phyloP scores from a whole-genome alignment of 2,329 filamentous ascomycete species.

The Nemania serpens region DNA sequence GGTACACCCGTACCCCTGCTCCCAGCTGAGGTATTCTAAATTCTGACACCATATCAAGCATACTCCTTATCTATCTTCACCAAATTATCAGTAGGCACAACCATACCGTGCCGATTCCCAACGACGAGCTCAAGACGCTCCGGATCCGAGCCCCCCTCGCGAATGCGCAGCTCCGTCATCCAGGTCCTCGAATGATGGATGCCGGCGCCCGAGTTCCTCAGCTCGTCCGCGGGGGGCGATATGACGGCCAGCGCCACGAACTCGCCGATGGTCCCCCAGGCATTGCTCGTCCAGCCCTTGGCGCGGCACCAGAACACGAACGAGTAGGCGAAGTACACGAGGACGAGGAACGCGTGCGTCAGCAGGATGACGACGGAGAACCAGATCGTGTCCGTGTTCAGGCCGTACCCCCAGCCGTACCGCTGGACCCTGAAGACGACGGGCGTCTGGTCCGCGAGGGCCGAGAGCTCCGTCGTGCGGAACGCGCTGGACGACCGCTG shows the following conservation, averaged over 20 bases:
- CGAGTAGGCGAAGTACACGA: conserved; percentile 10
- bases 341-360: conserved; percentile 13
- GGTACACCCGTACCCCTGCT: too few species aligned
- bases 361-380: conserved; percentile 20
- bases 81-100: conserved; percentile 8
- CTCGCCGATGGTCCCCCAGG: conserved; percentile 20
- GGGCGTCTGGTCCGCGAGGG: conserved; percentile 3
- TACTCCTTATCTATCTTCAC: conserved; percentile 12
- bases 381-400: conserved; percentile 4
- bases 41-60: conserved; percentile 5
- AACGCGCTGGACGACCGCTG: not conserved
- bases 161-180: conserved; percentile 18
- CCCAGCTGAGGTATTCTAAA: too few species aligned
- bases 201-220: conserved; percentile 11
- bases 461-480: not conserved
- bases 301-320: conserved; percentile 11
- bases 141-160: not conserved
- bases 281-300: conserved; percentile 16
- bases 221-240: conserved; percentile 10
- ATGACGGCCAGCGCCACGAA: conserved; percentile 6
- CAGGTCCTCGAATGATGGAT: conserved; percentile 8
- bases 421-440: conserved; percentile 5
- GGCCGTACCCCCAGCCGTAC: conserved; percentile 21
- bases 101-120: not conserved
- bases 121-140: conserved; percentile 12